Percentiles rank a stretch among this genome's conserved stretches.
These are phyloP conservation scores for Lavandula angustifolia DNA, from an alignment of 257 asterid species.

Conservation along the genomic window DNA sequence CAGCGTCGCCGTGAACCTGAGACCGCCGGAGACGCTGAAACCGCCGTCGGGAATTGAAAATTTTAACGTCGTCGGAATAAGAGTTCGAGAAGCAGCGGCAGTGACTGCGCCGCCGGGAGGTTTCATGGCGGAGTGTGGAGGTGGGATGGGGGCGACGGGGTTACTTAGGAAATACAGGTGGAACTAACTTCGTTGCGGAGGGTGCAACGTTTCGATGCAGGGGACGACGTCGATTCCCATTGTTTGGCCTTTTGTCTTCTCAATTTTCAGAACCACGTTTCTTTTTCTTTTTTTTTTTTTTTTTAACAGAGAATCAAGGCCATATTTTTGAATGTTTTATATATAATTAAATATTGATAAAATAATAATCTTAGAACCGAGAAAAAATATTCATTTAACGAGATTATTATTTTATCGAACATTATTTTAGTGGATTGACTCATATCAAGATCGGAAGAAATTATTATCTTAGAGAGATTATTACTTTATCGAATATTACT, in stretches of 20 bases:
- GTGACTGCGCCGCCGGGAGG: conserved; percentile 37
- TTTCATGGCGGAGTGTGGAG: conserved; percentile 31
- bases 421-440: no score
- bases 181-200: conserved; percentile 27
- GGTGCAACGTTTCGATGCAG: conserved; percentile 30
- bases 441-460: no score
- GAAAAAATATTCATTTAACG: no score
- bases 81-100: conserved; percentile 29
- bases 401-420: no score
- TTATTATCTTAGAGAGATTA: no score
- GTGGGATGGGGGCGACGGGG: not conserved
- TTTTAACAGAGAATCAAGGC: no score
- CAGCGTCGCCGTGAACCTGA: conserved; percentile 26
- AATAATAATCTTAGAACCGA: no score
- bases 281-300: no score
- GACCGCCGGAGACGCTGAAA: conserved; percentile 23
- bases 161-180: conserved; percentile 34
- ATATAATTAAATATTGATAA: no score
- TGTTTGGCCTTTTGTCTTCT: not conserved
- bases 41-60: conserved; percentile 16
- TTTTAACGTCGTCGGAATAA: conserved; percentile 16
- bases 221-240: not conserved
- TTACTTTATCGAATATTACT: no score
- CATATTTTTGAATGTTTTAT: no score
- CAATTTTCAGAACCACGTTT: conserved; percentile 19